Conservation (phyloP, 164 flowering plant genomes). For the Pachysandra terminalis region DNA sequence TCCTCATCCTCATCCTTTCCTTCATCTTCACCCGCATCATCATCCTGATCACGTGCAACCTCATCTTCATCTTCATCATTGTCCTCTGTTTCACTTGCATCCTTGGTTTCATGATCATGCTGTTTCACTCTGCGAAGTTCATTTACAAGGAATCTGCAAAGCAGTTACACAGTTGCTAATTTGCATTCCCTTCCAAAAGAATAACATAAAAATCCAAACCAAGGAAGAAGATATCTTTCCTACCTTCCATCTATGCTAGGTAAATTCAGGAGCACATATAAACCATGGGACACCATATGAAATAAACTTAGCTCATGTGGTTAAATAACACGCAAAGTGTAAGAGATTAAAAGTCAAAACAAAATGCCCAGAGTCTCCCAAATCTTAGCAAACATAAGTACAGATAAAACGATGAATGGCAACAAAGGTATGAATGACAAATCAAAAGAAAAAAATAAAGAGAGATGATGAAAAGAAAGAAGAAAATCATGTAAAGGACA, state of each 20-base stretch:
- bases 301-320: constrained; percentile 1
- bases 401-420: too few relatives aligned
- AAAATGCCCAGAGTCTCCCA: too few relatives aligned
- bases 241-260: constrained; percentile 17
- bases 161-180: neutral
- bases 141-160: constrained; percentile 40
- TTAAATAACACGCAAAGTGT: too few relatives aligned
- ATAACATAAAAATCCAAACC: neutral
- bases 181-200: too few relatives aligned
- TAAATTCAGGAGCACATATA: neutral
- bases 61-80: constrained; percentile 39
- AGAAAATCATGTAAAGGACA: too few relatives aligned
- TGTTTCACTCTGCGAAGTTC: too few relatives aligned
- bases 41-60: constrained; percentile 20
- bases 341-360: too few relatives aligned
- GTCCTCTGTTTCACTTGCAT: constrained; percentile 56
- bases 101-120: constrained; percentile 46
- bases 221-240: neutral
- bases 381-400: too few relatives aligned
- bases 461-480: too few relatives aligned
- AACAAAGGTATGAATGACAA: too few relatives aligned
- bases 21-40: constrained; percentile 43
- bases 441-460: too few relatives aligned
- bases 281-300: constrained; percentile 9
- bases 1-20: constrained; percentile 45